These are phyloP conservation scores for Cymbopogon citratus DNA, from an alignment of 176 grass and related monocot species.

Conservation along the genomic window DNA sequence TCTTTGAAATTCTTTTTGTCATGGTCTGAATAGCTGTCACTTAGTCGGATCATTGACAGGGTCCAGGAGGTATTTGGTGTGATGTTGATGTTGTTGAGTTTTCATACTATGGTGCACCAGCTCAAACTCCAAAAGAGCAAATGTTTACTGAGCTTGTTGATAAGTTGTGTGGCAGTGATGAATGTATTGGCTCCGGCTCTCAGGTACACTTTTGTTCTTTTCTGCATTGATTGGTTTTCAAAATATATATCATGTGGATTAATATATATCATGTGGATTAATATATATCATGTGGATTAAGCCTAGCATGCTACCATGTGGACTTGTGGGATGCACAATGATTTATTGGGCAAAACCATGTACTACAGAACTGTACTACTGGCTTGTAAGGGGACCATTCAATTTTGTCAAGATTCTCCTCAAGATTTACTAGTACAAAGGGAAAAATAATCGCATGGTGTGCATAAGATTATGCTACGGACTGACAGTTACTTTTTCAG, in stretches of 20 bases:
- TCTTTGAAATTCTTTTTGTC: not conserved
- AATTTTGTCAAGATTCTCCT: constrained; percentile 16
- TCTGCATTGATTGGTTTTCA: constrained; percentile 13
- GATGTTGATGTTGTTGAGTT: constrained; percentile 99
- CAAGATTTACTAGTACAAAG: constrained; percentile 14
- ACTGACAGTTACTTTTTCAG: not conserved
- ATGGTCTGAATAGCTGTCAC: constrained; percentile 14
- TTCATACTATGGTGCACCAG: constrained; percentile 92
- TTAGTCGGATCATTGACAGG: constrained; percentile 61
- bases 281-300: constrained; percentile 5
- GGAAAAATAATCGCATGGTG: not conserved
- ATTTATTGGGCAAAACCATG: constrained; percentile 11
- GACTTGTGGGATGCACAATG: not conserved
- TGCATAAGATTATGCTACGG: not conserved
- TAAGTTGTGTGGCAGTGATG: constrained; percentile 81
- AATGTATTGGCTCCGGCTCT: constrained; percentile 89
- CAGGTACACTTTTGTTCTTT: constrained; percentile 55
- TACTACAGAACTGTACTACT: not conserved
- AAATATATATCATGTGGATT: not conserved
- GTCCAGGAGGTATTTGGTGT: constrained; percentile 96
- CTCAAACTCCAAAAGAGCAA: constrained; percentile 86
- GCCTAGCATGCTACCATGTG: constrained; percentile 12
- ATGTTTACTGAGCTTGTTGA: constrained; percentile 84
- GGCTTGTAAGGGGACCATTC: not conserved
- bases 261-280: constrained; percentile 1